phyloP scores from a whole-genome alignment of 495 filamentous ascomycete species.

The Saxophila tyrrhenica region DNA sequence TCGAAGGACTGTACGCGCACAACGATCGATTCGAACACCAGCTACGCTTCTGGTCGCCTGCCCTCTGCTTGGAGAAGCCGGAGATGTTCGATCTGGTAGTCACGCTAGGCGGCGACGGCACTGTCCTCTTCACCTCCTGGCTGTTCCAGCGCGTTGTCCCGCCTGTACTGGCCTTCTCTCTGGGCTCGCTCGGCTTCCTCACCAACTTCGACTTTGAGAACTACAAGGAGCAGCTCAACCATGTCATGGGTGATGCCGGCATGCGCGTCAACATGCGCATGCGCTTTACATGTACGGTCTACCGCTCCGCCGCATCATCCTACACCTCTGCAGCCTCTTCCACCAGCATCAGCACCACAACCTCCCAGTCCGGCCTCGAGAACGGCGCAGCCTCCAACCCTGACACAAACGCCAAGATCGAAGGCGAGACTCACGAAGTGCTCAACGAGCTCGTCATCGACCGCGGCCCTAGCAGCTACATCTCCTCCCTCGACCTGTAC shows the following conservation, averaged over 20 bases:
- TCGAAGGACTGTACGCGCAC: slow-evolving; percentile 56
- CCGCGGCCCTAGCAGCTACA: slow-evolving; percentile 89
- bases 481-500: slow-evolving; percentile 89
- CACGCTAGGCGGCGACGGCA: slow-evolving; percentile 86
- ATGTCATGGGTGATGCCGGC: slow-evolving; percentile 79
- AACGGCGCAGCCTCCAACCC: slow-evolving; percentile 2
- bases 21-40: slow-evolving; percentile 62
- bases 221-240: slow-evolving; percentile 70
- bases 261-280: slow-evolving; percentile 94
- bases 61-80: slow-evolving; percentile 78
- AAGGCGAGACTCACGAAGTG: slow-evolving; percentile 77
- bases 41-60: slow-evolving; percentile 87
- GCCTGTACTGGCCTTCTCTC: slow-evolving; percentile 75
- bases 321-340: slow-evolving; percentile 1
- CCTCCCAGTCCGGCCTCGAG: neutral
- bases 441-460: slow-evolving; percentile 97
- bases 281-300: slow-evolving; percentile 95
- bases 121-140: slow-evolving; percentile 86
- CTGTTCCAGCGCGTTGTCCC: slow-evolving; percentile 89
- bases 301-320: slow-evolving; percentile 35
- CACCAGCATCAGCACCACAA: slow-evolving; percentile 2
- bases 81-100: slow-evolving; percentile 89
- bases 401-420: slow-evolving; percentile 21
- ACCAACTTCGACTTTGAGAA: slow-evolving; percentile 82
- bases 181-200: slow-evolving; percentile 83